These are phyloP conservation scores for Ligustrum vulgare DNA, from an alignment of 257 asterid genomes.

Conservation along the genomic window DNA sequence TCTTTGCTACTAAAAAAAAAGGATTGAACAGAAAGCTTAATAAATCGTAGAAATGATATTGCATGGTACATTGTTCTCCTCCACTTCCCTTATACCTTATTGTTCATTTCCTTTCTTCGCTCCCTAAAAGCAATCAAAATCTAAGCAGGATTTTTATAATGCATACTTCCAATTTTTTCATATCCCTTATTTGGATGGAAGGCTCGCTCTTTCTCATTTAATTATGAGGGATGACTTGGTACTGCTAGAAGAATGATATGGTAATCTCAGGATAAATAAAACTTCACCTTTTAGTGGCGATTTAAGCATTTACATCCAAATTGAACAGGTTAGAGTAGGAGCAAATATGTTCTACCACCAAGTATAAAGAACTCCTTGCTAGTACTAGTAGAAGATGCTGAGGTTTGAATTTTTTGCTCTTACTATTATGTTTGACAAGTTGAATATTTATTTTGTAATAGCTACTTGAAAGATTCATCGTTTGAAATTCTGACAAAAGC, in stretches of 20 bases:
- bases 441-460: slow-evolving; percentile 35
- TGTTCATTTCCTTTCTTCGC: too few species aligned
- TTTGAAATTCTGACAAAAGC: slow-evolving; percentile 67
- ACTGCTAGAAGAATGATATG: slow-evolving; percentile 75
- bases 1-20: too few species aligned
- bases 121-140: too few species aligned
- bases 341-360: slow-evolving; percentile 6
- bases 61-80: not conserved
- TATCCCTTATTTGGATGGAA: slow-evolving; percentile 37
- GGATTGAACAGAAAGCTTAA: slow-evolving; percentile 14
- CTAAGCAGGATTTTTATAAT: too few species aligned
- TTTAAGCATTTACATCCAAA: not conserved
- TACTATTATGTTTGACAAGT: slow-evolving; percentile 11
- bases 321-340: not conserved
- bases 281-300: slow-evolving; percentile 8
- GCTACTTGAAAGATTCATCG: slow-evolving; percentile 72
- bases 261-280: slow-evolving; percentile 34
- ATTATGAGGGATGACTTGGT: slow-evolving; percentile 80
- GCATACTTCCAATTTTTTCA: not conserved
- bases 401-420: not conserved
- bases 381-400: not conserved
- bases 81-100: too few species aligned
- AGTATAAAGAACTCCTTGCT: slow-evolving; percentile 5
- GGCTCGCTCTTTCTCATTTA: slow-evolving; percentile 79
- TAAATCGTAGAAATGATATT: not conserved